Evolutionary conservation across 768 basidiomycete species (phyloP).

Genomic region (Russula dissimulans): DNA sequence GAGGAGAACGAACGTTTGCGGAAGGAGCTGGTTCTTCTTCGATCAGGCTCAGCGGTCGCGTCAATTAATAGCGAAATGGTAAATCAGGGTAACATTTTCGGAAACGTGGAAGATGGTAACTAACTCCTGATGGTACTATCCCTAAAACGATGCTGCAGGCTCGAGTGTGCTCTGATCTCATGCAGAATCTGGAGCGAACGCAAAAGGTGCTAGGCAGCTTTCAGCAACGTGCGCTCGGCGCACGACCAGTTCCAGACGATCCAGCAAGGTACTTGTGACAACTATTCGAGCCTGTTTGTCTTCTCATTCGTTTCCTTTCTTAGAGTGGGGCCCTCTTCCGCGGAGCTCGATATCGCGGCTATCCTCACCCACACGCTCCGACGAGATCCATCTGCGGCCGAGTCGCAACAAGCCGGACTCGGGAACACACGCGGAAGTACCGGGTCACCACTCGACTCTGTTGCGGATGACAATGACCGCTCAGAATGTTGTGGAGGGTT

Average conservation of each 20-base stretch:
- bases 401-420: not conserved
- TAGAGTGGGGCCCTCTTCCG: conserved; percentile 4
- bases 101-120: not conserved
- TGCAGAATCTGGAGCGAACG: conserved; percentile 12
- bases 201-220: conserved; percentile 5
- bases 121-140: not conserved
- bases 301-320: not conserved
- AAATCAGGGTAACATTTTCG: not conserved
- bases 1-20: conserved; percentile 14
- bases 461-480: not conserved
- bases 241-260: not conserved
- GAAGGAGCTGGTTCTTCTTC: conserved; percentile 9
- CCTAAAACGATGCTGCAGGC: not conserved
- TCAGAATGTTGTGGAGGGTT: conserved; percentile 5
- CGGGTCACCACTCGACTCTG: not conserved
- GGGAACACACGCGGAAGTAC: not conserved
- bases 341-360: conserved; percentile 14
- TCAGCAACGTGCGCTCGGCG: not conserved
- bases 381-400: not conserved
- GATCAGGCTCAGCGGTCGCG: conserved; percentile 2
- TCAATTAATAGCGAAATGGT: conserved; percentile 7
- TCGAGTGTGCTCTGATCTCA: conserved; percentile 10
- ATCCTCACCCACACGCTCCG: conserved; percentile 9
- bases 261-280: not conserved
- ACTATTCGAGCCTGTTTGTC: not conserved